phyloP scores from a whole-genome alignment of 208 protist species.

The Balamuthia mandrillaris region DNA sequence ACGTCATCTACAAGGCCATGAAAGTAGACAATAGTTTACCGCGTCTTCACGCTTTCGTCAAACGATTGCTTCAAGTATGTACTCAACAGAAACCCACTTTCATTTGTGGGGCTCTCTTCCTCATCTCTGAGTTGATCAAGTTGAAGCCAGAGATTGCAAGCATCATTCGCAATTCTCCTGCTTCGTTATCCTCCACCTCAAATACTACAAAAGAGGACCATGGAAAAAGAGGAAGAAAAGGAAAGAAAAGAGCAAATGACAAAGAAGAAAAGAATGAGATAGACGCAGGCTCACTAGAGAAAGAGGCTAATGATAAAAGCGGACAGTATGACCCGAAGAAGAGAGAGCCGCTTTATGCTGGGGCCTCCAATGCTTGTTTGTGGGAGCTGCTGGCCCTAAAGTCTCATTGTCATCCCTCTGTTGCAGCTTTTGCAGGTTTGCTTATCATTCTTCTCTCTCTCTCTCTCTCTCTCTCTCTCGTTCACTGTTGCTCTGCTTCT shows the following conservation, averaged over 20 bases:
- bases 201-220: no score
- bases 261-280: background rate
- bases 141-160: conserved; percentile 30
- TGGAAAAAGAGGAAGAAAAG: background rate
- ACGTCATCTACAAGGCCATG: conserved; percentile 56
- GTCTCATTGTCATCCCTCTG: conserved; percentile 62
- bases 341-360: conserved; percentile 47
- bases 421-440: conserved; percentile 16
- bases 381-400: conserved; percentile 50
- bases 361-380: conserved; percentile 35
- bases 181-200: no score
- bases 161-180: no score
- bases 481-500: no score
- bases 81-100: conserved; percentile 42
- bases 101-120: conserved; percentile 48
- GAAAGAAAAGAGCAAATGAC: no score
- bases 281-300: background rate
- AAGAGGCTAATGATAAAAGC: background rate
- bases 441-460: background rate
- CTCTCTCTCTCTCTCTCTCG: no score
- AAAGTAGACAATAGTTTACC: conserved; percentile 31
- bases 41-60: conserved; percentile 49
- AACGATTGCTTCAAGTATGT: conserved; percentile 54
- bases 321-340: no score
- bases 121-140: conserved; percentile 55